phyloP scores from a whole-genome alignment of 176 grass and related monocot genomes.

The Aegilops speltoides region DNA sequence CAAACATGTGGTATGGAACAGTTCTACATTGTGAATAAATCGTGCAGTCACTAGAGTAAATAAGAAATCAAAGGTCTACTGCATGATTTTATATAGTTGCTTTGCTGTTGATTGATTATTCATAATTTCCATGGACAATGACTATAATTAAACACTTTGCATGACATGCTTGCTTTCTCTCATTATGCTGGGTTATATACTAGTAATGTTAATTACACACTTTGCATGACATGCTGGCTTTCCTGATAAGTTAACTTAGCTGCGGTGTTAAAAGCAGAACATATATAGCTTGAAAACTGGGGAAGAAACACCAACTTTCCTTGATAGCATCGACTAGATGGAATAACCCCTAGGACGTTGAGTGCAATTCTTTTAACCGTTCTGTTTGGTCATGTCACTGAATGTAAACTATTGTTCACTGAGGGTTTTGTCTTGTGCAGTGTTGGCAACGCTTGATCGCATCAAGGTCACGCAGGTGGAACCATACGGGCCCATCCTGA shows the following conservation, averaged over 20 bases:
- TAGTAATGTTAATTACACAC: no score
- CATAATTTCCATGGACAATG: conserved; percentile 4
- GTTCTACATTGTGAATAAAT: conserved; percentile 16
- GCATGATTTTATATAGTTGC: background rate
- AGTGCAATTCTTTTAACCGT: background rate
- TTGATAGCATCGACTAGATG: background rate
- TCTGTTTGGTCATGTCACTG: background rate
- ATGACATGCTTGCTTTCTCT: background rate
- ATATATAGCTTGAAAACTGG: background rate
- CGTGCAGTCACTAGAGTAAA: background rate
- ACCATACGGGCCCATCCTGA: conserved; percentile 68
- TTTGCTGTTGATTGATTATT: background rate
- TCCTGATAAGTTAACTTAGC: background rate
- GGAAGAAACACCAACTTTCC: background rate
- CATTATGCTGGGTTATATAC: background rate
- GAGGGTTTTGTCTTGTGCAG: conserved; percentile 28
- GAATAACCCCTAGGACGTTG: background rate
- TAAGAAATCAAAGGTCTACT: background rate
- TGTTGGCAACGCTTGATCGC: conserved; percentile 62
- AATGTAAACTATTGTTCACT: background rate
- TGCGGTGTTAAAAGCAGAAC: background rate
- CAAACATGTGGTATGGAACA: conserved; percentile 67
- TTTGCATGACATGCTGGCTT: no score
- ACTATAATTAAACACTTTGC: background rate
- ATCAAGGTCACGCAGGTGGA: conserved; percentile 61